Base-by-base conservation (phyloP, 75 land plant genomes). In the Cupressus sempervirens region DNA sequence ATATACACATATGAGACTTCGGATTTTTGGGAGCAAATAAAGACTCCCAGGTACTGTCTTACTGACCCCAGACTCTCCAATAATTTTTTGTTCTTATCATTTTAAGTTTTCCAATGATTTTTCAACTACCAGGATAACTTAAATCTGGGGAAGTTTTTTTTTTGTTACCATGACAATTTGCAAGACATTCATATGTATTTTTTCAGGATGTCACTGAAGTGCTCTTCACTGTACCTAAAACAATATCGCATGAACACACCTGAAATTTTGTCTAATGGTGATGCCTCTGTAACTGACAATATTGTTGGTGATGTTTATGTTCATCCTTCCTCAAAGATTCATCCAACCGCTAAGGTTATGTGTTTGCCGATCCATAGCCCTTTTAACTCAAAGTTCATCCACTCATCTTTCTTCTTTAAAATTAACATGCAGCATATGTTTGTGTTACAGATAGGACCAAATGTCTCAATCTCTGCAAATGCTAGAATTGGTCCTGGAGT, bases 401-500 rank as follows among this genome's bases (percentile, higher is more conserved):
- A 58, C 29, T 56, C 29, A 68, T 62, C 23, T 68, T 13, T 32
- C 76, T 67, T 20, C 76, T 56, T 62, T 26, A 36, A 14, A 35
- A 83, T 34, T 36, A 34, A 83, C n/a, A 26, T 26, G 36, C 20
- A 58, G 43, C 68, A 48, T 45, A 9, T 34, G 32, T 45, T 58
- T 82, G 48, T 26, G 20, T 75, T 46, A 46, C 91, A 91, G 92
- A 80, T 91, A 48, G 92, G 92, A 20, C 91, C 92, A 52, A 91
- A 91, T 87, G 92, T 91, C 2, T 89, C 92, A 34, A 89, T 91
- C 46, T 91, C 92, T 79, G 92, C 91, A 54, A 91, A 87, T 89
- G 92, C 92, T 76, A 88, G 92, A 29, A 85, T 91, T 87, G 92
- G 92, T 52, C 91, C 92, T 80, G 92, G 92, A 70, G 92, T 85